Evolutionary conservation across 805 yeast genomes (phyloP).

Genomic region (Lipomyces orientalis): DNA sequence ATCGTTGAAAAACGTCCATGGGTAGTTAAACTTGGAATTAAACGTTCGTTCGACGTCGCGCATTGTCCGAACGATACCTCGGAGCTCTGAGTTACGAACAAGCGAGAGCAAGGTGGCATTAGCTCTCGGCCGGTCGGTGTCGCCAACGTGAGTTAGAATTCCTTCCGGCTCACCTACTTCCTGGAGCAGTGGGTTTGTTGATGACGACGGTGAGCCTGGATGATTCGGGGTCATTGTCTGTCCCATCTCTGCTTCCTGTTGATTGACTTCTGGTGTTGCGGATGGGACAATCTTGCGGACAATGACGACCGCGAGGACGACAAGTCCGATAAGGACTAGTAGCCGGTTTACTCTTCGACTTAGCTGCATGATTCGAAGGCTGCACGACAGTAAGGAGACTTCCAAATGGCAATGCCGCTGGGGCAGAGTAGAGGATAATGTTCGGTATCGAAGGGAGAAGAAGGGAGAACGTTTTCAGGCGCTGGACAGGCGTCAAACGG

Average conservation of each 20-base stretch:
- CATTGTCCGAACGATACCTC: constrained; percentile 58
- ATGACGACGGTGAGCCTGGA: not conserved
- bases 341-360: constrained; percentile 10
- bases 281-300: not conserved
- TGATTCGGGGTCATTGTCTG: not conserved
- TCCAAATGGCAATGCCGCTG: not conserved
- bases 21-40: constrained; percentile 74
- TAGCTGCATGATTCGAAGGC: constrained; percentile 2
- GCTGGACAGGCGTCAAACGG: too few relatives aligned
- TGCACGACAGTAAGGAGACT: not conserved
- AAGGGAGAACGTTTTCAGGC: too few relatives aligned
- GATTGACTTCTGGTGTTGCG: not conserved
- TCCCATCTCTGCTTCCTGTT: not conserved
- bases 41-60: constrained; percentile 65
- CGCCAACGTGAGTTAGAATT: constrained; percentile 34
- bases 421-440: not conserved
- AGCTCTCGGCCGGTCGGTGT: constrained; percentile 49
- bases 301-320: not conserved
- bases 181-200: constrained; percentile 29
- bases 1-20: constrained; percentile 82
- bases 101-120: constrained; percentile 77
- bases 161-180: constrained; percentile 44
- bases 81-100: constrained; percentile 70
- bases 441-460: too few relatives aligned
- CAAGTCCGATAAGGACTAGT: constrained; percentile 4